These are phyloP conservation scores for Pestalotiopsis sp. DNA, from an alignment of 2,329 filamentous ascomycete genomes.

Conservation along the genomic window DNA sequence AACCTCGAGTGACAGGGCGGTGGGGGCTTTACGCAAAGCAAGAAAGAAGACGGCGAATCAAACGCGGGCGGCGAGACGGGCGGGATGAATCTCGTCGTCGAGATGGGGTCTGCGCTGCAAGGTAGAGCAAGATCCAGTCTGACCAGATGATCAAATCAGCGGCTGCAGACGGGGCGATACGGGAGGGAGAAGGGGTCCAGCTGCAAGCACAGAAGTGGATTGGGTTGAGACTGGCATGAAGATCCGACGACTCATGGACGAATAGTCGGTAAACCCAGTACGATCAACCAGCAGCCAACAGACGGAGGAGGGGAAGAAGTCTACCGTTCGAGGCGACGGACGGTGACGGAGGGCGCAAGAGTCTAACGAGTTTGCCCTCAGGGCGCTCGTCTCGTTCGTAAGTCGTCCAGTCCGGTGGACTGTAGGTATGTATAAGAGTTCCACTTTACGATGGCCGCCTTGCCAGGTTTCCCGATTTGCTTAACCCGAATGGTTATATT, in stretches of 20 bases:
- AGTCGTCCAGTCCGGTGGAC: neutral
- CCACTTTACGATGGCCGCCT: neutral
- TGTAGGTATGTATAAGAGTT: neutral
- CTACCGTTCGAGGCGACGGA: neutral
- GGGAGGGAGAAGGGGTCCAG: neutral
- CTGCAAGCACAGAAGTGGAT: neutral
- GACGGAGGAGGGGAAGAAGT: neutral
- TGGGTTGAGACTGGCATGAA: constrained; percentile 1
- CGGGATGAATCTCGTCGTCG: neutral
- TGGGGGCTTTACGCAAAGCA: neutral
- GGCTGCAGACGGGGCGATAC: neutral
- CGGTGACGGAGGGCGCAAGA: neutral
- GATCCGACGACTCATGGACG: constrained; percentile 1
- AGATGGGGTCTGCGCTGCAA: neutral
- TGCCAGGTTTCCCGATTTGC: neutral
- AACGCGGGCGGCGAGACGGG: neutral
- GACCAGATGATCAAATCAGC: neutral
- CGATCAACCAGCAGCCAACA: neutral
- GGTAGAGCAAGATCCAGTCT: neutral
- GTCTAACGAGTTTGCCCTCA: neutral
- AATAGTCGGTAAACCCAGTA: neutral
- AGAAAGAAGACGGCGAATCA: neutral
- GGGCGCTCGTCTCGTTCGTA: neutral
- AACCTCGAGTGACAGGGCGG: neutral
- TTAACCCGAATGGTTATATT: neutral